Evolutionary conservation across 768 basidiomycete genomes (phyloP), one percentile per base, ranked within the genome.

Genomic region (Phylloporus sp.): DNA sequence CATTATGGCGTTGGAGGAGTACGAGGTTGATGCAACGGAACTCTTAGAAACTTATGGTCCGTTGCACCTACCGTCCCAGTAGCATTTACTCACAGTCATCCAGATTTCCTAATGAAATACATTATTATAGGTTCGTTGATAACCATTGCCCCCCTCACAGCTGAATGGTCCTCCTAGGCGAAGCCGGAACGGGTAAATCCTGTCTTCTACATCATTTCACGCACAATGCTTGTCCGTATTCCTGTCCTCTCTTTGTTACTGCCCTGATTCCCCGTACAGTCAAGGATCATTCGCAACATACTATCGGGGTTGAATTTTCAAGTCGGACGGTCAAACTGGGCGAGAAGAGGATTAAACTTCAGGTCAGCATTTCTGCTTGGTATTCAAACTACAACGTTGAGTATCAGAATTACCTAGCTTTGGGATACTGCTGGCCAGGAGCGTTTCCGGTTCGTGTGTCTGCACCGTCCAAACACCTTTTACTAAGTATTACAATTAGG

Each of bases 351-450:
- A 92, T 97, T 59, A 97, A 97, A 70, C 79, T 97, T 34, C 95
- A 97, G 83, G 94, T 93, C 41, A 57, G 80, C 62, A 13, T 43
- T 46, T 47, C 12, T 7, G n/a, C 32, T 46, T 31, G 24, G 10
- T 35, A 52, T 32, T 49, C 26, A 31, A 44, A 22, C 16, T 27
- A 55, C 18, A 39, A 29, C 38, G 41, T 49, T 59, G 52, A 61
- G 54, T 39, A 57, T 57, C 53, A 28, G 26, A 22, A 51, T 40
- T 29, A n/a, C 40, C 36, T 57, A 95, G 92, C 73, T 95, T 41
- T 97, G 95, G 95, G 95, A 97, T 68, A 95, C 93, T 20, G 95
- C 95, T 28, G 95, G 95, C 16, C 95, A 97, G 72, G 95, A 97
- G 70, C 79, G 95, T 56, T 95, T 95, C 68, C 80, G 93, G 85